Evolutionary conservation across 805 yeast species (phyloP).

Genomic region (Lipomyces sp.): DNA sequence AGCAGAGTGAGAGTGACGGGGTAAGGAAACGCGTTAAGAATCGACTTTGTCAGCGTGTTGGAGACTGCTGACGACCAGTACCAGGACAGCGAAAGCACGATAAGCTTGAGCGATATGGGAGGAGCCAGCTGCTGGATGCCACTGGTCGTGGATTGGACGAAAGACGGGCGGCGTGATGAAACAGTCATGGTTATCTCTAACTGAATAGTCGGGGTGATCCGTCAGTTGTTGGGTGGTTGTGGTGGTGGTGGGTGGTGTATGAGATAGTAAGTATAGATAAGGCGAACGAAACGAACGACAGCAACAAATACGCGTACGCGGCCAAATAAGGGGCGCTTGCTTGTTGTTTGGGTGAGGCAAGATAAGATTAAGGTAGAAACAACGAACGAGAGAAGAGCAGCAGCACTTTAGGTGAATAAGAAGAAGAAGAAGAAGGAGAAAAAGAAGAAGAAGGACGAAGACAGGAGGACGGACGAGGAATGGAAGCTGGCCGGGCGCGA

Average conservation of each 20-base stretch:
- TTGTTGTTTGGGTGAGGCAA: neutral
- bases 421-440: neutral
- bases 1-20: slow-evolving; percentile 90
- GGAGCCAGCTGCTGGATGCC: slow-evolving; percentile 50
- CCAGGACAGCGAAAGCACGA: slow-evolving; percentile 72
- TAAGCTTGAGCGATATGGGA: slow-evolving; percentile 53
- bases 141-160: slow-evolving; percentile 31
- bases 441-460: neutral
- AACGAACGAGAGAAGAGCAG: neutral
- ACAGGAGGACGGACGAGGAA: neutral
- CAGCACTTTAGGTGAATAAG: neutral
- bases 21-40: slow-evolving; percentile 68
- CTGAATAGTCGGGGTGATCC: too few species aligned
- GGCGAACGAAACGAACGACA: neutral
- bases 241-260: neutral
- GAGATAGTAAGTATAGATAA: neutral
- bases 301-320: too few species aligned
- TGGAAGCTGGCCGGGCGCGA: neutral
- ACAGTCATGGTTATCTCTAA: too few species aligned
- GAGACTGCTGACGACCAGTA: slow-evolving; percentile 79
- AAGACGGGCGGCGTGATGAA: neutral
- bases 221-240: neutral
- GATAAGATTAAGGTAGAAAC: neutral
- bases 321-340: too few species aligned
- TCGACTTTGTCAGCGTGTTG: slow-evolving; percentile 78